Evolutionary conservation across 768 basidiomycete genomes (phyloP).

Genomic region (Auricularia cornea): DNA sequence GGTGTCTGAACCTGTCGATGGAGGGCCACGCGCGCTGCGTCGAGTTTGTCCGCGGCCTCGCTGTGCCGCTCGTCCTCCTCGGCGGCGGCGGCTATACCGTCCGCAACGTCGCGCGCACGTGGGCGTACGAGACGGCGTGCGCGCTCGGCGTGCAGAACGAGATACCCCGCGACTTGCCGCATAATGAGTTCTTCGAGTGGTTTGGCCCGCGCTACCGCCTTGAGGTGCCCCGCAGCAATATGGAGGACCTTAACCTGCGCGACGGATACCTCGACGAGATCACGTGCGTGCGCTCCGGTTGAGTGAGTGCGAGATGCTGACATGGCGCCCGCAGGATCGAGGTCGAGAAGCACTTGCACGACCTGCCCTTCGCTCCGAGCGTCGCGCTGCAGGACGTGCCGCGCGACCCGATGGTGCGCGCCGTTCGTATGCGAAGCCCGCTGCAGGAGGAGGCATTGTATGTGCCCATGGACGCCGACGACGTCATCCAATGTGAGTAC

Average conservation of each 20-base stretch:
- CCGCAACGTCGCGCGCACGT: slow-evolving; percentile 39
- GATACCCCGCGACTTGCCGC: slow-evolving; percentile 19
- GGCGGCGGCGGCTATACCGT: slow-evolving; percentile 43
- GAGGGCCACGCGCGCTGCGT: slow-evolving; percentile 39
- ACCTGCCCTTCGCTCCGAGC: slow-evolving; percentile 69
- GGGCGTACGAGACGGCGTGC: slow-evolving; percentile 41
- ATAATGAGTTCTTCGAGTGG: slow-evolving; percentile 33
- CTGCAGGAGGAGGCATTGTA: background rate
- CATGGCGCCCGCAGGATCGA: slow-evolving; percentile 38
- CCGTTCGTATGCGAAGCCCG: background rate
- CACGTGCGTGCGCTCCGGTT: slow-evolving; percentile 21
- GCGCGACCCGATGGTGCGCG: slow-evolving; percentile 43
- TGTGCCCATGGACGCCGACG: background rate
- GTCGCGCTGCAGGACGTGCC: slow-evolving; percentile 83
- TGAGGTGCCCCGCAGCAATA: slow-evolving; percentile 36
- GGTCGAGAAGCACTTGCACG: slow-evolving; percentile 47
- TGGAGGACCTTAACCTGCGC: slow-evolving; percentile 36
- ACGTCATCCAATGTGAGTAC: background rate
- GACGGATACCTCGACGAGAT: slow-evolving; percentile 33
- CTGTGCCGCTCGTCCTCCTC: slow-evolving; percentile 34
- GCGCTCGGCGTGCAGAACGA: slow-evolving; percentile 29
- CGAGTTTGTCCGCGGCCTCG: slow-evolving; percentile 31
- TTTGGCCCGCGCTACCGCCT: slow-evolving; percentile 40
- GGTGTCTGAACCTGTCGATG: slow-evolving; percentile 39
- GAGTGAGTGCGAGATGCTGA: slow-evolving; percentile 7